Base-by-base conservation (phyloP, 345 rosid species). In the Cochlearia excelsa region DNA sequence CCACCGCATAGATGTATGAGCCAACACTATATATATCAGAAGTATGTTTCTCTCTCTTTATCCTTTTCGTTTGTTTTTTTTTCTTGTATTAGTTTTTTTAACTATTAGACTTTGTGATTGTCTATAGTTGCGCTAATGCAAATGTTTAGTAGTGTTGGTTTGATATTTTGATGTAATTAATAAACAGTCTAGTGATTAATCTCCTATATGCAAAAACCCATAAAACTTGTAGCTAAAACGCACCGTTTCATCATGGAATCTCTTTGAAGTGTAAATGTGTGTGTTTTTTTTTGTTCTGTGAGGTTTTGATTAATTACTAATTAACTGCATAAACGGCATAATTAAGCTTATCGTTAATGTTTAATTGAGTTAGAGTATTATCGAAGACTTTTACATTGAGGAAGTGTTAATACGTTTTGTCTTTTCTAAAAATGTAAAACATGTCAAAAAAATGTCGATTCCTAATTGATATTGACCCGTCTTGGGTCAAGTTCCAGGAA, bases 81-180 rank as follows among this genome's bases (percentile, higher is more conserved):
- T 2, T 3, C 5, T 33, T 33, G 35, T 2, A 11, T 16, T 16
- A 56, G 35, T 40, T 66, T 59, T 30, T 59, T 16, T 16, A 16
- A 16, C 23, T 16, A 16, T 16, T 16, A 16, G 23, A 16, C 23
- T 16, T 16, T 16, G 23, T 16, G 23, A 5, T 33, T 68, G 66
- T 59, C 16, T 26, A 46, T 68, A 59, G n/a, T 46, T 35, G 28
- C 6, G 45, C 49, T 51, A 40, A 43, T 50, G 54, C 52, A 67
- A 50, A 58, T 67, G 58, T 67, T 44, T 58, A 67, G 59, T 40
- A 57, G 59, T 40, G 57, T 57, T 59, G 58, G 10, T 57, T 57
- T 57, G 57, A 41, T 47, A 48, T 43, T 51, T 59, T 51, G 2
- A 30, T 53, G 44, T 61, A 30, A 61, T 27, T 53, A 60, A 56